Conservation (phyloP, 164 flowering plant species). For the Chloranthus sessilifolius region DNA sequence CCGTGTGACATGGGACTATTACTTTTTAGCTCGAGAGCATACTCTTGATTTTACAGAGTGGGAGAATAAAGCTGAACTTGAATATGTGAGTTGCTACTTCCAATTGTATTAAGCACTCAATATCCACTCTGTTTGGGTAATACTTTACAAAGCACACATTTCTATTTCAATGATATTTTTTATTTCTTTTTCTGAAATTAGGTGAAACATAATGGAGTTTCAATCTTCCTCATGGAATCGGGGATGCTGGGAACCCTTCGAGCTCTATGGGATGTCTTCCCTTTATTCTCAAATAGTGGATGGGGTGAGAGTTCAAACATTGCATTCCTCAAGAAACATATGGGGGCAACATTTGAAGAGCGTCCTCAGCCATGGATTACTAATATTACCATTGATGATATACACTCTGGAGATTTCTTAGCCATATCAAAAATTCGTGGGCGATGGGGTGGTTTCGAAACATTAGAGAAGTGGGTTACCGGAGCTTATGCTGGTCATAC, state of each 20-base stretch:
- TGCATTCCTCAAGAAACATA: constrained; percentile 80
- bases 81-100: constrained; percentile 58
- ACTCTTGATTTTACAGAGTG: constrained; percentile 76
- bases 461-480: constrained; percentile 95
- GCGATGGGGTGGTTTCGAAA: constrained; percentile 98
- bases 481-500: constrained; percentile 96
- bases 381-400: constrained; percentile 59
- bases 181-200: constrained; percentile 22
- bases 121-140: not conserved
- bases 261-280: constrained; percentile 96
- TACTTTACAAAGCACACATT: not conserved
- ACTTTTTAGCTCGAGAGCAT: constrained; percentile 74
- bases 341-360: constrained; percentile 71
- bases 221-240: constrained; percentile 95
- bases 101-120: not conserved
- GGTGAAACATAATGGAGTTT: constrained; percentile 80
- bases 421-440: constrained; percentile 96
- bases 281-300: constrained; percentile 81
- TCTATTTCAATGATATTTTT: not conserved
- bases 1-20: constrained; percentile 95
- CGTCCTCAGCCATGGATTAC: constrained; percentile 95
- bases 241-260: constrained; percentile 92
- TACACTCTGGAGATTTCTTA: constrained; percentile 95
- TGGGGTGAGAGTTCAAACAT: constrained; percentile 95
- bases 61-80: constrained; percentile 77